Conservation (phyloP, 2,329 filamentous ascomycete genomes). For the Bipolaris sorokiniana region DNA sequence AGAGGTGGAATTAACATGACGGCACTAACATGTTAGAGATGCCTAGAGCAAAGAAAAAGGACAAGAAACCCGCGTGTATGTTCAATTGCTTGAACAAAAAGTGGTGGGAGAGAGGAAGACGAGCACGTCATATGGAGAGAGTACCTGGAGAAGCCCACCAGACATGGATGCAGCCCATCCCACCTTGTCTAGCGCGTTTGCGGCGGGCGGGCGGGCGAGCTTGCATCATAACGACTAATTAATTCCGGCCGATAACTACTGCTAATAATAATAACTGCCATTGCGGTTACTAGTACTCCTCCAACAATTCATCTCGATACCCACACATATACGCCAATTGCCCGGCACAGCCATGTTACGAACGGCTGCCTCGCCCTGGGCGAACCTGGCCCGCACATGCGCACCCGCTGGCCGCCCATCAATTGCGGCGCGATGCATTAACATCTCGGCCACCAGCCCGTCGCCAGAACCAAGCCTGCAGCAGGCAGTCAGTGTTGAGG, state of each 20-base stretch:
- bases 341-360: slow-evolving; percentile 41
- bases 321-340: slow-evolving; percentile 27
- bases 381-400: slow-evolving; percentile 23
- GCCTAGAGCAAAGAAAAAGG: background rate
- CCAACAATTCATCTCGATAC: slow-evolving; percentile 3
- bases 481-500: slow-evolving; percentile 29
- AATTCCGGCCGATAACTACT: background rate
- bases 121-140: slow-evolving; percentile 3
- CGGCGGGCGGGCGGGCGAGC: slow-evolving; percentile 8
- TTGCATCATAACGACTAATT: slow-evolving; percentile 17
- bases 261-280: background rate
- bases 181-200: slow-evolving; percentile 11
- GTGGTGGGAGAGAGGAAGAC: background rate
- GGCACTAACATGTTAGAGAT: slow-evolving; percentile 30
- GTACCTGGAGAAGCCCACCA: slow-evolving; percentile 4
- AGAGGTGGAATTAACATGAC: slow-evolving; percentile 47
- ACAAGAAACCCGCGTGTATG: slow-evolving; percentile 5
- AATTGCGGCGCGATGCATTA: slow-evolving; percentile 48
- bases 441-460: slow-evolving; percentile 54
- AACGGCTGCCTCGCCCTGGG: slow-evolving; percentile 40
- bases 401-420: slow-evolving; percentile 17
- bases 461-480: slow-evolving; percentile 50
- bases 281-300: background rate
- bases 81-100: slow-evolving; percentile 8
- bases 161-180: slow-evolving; percentile 5